Conservation (phyloP, 768 basidiomycete genomes). For the Hemileccinum impolitum region DNA sequence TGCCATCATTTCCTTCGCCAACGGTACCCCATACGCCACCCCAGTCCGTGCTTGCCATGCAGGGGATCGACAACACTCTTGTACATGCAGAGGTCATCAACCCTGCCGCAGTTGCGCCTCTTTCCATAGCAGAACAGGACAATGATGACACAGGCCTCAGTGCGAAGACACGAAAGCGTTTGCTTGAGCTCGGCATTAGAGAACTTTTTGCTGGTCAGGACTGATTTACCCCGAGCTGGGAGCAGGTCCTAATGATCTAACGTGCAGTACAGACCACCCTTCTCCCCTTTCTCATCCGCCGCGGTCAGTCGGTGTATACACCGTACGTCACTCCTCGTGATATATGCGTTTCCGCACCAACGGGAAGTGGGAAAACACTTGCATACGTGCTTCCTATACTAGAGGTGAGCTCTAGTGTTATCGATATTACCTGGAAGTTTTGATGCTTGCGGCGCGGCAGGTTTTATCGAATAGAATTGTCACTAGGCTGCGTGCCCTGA, state of each 20-base stretch:
- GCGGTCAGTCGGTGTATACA: conserved; percentile 51
- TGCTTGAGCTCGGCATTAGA: conserved; percentile 75
- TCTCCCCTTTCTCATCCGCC: conserved; percentile 72
- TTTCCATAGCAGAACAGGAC: conserved; percentile 38
- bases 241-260: conserved; percentile 13
- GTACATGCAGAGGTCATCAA: conserved; percentile 68
- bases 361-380: conserved; percentile 96
- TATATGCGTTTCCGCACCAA: conserved; percentile 93
- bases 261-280: conserved; percentile 81
- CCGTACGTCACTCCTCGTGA: conserved; percentile 70
- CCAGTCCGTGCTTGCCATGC: conserved; percentile 64
- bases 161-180: conserved; percentile 54
- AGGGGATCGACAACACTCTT: conserved; percentile 75
- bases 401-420: conserved; percentile 49
- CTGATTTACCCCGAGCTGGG: background rate
- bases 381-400: conserved; percentile 94
- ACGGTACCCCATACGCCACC: conserved; percentile 65
- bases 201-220: conserved; percentile 84
- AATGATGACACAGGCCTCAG: conserved; percentile 53
- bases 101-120: conserved; percentile 43
- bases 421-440: background rate
- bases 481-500: conserved; percentile 80
- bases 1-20: conserved; percentile 72
- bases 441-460: conserved; percentile 34
- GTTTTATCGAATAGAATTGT: conserved; percentile 69